These are phyloP conservation scores for Pilobolus umbonatus DNA, from an alignment of 192 early-diverging fungal species.

Conservation along the genomic window DNA sequence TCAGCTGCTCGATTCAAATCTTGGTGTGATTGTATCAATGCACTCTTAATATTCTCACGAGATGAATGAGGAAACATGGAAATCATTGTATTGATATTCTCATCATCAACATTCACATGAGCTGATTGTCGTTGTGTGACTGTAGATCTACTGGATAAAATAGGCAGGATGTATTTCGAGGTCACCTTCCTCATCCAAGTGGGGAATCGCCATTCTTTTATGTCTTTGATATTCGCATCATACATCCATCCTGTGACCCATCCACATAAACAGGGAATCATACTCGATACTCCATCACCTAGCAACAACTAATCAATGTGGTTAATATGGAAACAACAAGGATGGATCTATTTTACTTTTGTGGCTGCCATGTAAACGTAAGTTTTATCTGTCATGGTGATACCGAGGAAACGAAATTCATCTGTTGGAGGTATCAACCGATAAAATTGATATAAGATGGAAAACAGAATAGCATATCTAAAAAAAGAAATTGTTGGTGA, in stretches of 20 bases:
- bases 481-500: not conserved
- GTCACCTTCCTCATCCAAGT: slow-evolving; percentile 29
- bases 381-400: slow-evolving; percentile 41
- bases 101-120: slow-evolving; percentile 16
- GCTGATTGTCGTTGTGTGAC: not conserved
- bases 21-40: slow-evolving; percentile 44
- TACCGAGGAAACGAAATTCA: slow-evolving; percentile 38
- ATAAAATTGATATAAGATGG: slow-evolving; percentile 49
- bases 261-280: slow-evolving; percentile 39
- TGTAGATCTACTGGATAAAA: slow-evolving; percentile 29
- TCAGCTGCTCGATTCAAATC: slow-evolving; percentile 55
- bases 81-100: slow-evolving; percentile 42
- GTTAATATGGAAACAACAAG: too few species aligned
- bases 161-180: slow-evolving; percentile 37
- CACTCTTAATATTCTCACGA: slow-evolving; percentile 37
- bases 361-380: slow-evolving; percentile 38
- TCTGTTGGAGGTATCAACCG: slow-evolving; percentile 40
- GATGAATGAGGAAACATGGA: slow-evolving; percentile 50
- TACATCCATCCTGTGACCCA: slow-evolving; percentile 42
- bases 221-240: slow-evolving; percentile 33
- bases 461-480: slow-evolving; percentile 48
- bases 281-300: slow-evolving; percentile 33
- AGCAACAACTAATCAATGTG: slow-evolving; percentile 42
- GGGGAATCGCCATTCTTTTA: slow-evolving; percentile 51
- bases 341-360: slow-evolving; percentile 40